phyloP scores from a whole-genome alignment of 768 basidiomycete species.

The Mycena pura region DNA sequence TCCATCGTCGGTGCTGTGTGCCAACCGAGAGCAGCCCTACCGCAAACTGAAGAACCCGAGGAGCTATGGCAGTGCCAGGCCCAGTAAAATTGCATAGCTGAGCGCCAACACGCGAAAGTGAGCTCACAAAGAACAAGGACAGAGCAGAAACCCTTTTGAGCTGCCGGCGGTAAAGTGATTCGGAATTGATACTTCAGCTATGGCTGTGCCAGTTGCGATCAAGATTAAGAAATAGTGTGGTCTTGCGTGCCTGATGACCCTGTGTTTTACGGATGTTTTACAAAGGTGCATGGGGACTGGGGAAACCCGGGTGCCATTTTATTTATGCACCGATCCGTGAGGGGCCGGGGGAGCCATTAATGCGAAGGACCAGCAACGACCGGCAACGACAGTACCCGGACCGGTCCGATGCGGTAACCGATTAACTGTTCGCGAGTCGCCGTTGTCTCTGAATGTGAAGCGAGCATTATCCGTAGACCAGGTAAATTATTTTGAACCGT shows the following conservation, averaged over 20 bases:
- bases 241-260: constrained; percentile 13
- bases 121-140: constrained; percentile 15
- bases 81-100: neutral
- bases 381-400: neutral
- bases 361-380: neutral
- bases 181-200: constrained; percentile 7
- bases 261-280: constrained; percentile 18
- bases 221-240: neutral
- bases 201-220: constrained; percentile 20
- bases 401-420: no score
- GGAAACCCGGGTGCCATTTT: neutral
- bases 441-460: no score
- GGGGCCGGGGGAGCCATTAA: neutral
- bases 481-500: no score
- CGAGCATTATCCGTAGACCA: no score
- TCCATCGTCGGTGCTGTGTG: constrained; percentile 16
- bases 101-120: constrained; percentile 4
- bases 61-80: constrained; percentile 23
- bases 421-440: no score
- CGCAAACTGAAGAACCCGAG: constrained; percentile 12
- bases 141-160: constrained; percentile 2
- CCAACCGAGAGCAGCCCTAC: constrained; percentile 17
- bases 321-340: constrained; percentile 11
- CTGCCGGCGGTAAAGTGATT: neutral
- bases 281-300: neutral